Evolutionary conservation across 805 yeast species (phyloP).

Genomic region (Lipomyces starkeyi): DNA sequence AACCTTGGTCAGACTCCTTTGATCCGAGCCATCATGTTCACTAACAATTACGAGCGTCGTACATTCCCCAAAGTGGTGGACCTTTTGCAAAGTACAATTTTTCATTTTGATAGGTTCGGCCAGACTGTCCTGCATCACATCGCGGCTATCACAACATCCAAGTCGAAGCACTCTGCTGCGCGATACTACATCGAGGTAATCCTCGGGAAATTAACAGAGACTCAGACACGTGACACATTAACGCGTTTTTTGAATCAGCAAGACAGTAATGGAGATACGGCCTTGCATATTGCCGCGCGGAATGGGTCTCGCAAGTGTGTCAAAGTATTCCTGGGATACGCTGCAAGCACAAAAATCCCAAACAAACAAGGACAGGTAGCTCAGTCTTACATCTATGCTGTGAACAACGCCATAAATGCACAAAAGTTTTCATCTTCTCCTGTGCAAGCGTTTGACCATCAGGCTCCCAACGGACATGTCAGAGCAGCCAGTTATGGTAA

Average conservation of each 20-base stretch:
- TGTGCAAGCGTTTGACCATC: neutral
- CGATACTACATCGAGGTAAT: slow-evolving; percentile 80
- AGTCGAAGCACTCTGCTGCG: slow-evolving; percentile 75
- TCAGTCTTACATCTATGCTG: slow-evolving; percentile 45
- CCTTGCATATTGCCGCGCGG: slow-evolving; percentile 76
- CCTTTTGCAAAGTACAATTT: slow-evolving; percentile 74
- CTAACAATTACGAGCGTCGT: slow-evolving; percentile 81
- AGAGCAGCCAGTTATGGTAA: slow-evolving; percentile 5
- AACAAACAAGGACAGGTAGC: slow-evolving; percentile 52
- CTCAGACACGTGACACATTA: slow-evolving; percentile 62
- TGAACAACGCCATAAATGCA: slow-evolving; percentile 1
- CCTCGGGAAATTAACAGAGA: slow-evolving; percentile 72
- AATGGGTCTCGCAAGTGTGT: slow-evolving; percentile 56
- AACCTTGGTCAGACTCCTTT: slow-evolving; percentile 85
- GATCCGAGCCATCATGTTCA: slow-evolving; percentile 82
- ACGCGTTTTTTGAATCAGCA: slow-evolving; percentile 64
- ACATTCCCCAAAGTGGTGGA: slow-evolving; percentile 82
- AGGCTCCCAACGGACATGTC: neutral
- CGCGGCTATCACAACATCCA: slow-evolving; percentile 69
- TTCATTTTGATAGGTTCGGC: slow-evolving; percentile 71
- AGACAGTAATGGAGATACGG: slow-evolving; percentile 85
- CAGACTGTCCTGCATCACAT: slow-evolving; percentile 88
- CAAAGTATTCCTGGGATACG: slow-evolving; percentile 53
- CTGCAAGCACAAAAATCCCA: slow-evolving; percentile 54
- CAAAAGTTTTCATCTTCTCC: slow-evolving; percentile 18